Evolutionary conservation across 345 rosid species (phyloP), one percentile per base, ranked within the genome.

Genomic region (Carallia brachiata): DNA sequence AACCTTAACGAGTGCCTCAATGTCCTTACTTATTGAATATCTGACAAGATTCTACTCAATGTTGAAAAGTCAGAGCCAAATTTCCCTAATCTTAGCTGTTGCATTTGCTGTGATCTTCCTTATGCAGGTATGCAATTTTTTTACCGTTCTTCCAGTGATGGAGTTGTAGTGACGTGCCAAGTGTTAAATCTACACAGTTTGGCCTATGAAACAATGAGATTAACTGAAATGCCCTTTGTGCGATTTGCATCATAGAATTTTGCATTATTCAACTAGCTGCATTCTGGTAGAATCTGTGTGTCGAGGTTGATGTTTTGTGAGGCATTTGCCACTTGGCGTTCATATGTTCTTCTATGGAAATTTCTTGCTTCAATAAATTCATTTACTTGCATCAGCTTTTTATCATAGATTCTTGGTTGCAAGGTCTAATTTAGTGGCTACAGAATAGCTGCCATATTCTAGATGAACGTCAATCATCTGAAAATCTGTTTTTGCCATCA

Each of bases 41-140:
- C n/a, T 65, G 63, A 58, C 64, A 65, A 89, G 75, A 68, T 66
- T 81, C 63, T 79, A 63, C 63, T 73, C 87, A 6, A 81, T 73
- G 66, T 56, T 89, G 67, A 84, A 66, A 70, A 82, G 82, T 55
- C 97, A 83, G 66, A 83, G 88, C 72, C 85, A 79, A 66, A 68
- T 85, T 78, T 81, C 88, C 56, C 84, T 82, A 47, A 80, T 89
- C 61, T 72, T 89, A 65, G 82, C 76, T 36, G 70, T 86, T 61
- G 92, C 91, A 17, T 92, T 95, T 77, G 81, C 75, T 3, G 91
- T 92, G 78, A 87, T 92, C 73, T 73, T 92, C 81, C 85, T 92
- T 77, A 89, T 95, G 98, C 98, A 95, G 98, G 99, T 95, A 82
- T 17, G 73, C 9, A 30, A 4, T 44, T 48, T 59, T 61, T 28